Evolutionary conservation across 805 yeast genomes (phyloP).

Genomic region (Scheffersomyces stipitis): DNA sequence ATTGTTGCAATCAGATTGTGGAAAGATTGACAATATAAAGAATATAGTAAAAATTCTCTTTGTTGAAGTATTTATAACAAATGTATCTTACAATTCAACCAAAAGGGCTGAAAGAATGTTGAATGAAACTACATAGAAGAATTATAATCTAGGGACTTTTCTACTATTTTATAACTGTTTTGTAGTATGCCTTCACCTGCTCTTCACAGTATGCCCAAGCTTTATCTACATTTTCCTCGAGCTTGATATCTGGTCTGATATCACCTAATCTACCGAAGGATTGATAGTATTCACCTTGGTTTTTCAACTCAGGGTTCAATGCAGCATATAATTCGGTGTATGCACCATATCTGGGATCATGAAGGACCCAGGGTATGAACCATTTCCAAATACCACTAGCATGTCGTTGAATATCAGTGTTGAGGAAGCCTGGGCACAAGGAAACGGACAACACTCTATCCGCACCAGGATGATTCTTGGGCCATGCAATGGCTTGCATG

Average conservation of each 20-base stretch:
- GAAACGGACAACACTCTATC: slow-evolving; percentile 29
- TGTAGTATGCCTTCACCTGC: slow-evolving; percentile 5
- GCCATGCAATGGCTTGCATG: slow-evolving; percentile 37
- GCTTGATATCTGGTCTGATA: slow-evolving; percentile 34
- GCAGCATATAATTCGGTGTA: slow-evolving; percentile 45
- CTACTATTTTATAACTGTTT: neutral
- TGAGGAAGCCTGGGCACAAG: slow-evolving; percentile 43
- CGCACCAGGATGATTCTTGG: slow-evolving; percentile 24
- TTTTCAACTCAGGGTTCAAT: slow-evolving; percentile 34
- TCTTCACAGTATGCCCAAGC: slow-evolving; percentile 36
- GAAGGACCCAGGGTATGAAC: slow-evolving; percentile 7
- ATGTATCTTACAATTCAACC: too few relatives aligned
- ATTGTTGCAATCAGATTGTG: too few relatives aligned
- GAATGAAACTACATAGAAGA: too few relatives aligned
- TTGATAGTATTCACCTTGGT: slow-evolving; percentile 34
- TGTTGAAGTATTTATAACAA: too few relatives aligned
- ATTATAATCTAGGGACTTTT: too few relatives aligned
- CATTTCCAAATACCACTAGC: slow-evolving; percentile 9
- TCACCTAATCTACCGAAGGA: slow-evolving; percentile 35
- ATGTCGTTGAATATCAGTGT: slow-evolving; percentile 33
- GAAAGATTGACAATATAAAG: too few relatives aligned
- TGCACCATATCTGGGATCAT: slow-evolving; percentile 38
- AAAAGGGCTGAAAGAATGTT: too few relatives aligned
- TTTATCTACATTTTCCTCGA: slow-evolving; percentile 29
- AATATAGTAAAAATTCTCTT: too few relatives aligned